Evolutionary conservation across 352 stramenopile species (phyloP).

Genomic region (Globisporangium perplexum): DNA sequence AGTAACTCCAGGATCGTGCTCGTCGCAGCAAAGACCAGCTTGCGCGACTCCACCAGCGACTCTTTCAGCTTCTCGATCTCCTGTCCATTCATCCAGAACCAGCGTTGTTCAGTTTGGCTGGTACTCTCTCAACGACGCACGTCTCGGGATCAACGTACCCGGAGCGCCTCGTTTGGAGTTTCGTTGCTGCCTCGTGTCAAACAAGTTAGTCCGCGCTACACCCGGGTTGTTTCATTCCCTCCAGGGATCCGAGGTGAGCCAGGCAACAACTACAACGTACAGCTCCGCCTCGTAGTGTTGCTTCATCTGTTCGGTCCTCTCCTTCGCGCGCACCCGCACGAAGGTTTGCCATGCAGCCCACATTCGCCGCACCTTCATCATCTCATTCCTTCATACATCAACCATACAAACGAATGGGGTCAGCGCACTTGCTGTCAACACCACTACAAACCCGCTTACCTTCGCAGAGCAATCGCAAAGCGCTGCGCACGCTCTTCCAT

Average conservation of each 20-base stretch:
- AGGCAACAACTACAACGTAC: no score
- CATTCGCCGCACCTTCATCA: constrained; percentile 31
- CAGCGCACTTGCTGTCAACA: background rate
- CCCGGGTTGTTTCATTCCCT: no score
- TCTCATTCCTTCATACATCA: constrained; percentile 32
- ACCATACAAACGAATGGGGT: background rate
- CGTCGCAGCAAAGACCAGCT: constrained; percentile 52
- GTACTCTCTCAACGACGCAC: background rate
- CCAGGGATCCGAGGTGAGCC: no score
- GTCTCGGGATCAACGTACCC: constrained; percentile 7
- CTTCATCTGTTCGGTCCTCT: constrained; percentile 49
- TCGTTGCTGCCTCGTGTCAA: constrained; percentile 21
- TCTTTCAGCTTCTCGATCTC: constrained; percentile 62
- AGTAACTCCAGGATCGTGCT: constrained; percentile 57
- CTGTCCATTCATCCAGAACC: constrained; percentile 9
- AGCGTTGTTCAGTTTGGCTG: background rate
- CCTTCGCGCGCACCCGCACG: constrained; percentile 41
- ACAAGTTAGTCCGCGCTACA: background rate
- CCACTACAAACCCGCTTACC: constrained; percentile 13
- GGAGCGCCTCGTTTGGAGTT: constrained; percentile 37
- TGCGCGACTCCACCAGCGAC: constrained; percentile 41
- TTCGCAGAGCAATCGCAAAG: constrained; percentile 43
- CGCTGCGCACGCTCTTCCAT: constrained; percentile 58
- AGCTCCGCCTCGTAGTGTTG: constrained; percentile 48
- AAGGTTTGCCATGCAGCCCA: constrained; percentile 49